A percentile compares a stretch with the other conserved stretches of the same genome.
Conservation (phyloP, 768 basidiomycete species). For the Auricularia cornea region DNA sequence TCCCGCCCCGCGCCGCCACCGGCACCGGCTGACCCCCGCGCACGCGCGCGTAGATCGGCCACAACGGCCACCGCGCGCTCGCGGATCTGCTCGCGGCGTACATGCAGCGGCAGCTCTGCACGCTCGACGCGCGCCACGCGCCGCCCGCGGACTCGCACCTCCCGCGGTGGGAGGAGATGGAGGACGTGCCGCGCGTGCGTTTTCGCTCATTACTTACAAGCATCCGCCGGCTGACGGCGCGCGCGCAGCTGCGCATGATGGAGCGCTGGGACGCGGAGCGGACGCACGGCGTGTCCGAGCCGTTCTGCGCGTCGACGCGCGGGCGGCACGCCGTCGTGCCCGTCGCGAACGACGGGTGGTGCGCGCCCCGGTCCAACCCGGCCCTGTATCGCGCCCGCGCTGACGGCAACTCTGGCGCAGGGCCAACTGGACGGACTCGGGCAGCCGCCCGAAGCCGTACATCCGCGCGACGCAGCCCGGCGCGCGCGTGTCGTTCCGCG, state of each 20-base stretch:
- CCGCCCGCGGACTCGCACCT: background rate
- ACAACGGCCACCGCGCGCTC: slow-evolving; percentile 7
- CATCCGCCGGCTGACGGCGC: background rate
- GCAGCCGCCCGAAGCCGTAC: background rate
- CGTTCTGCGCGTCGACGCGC: slow-evolving; percentile 4
- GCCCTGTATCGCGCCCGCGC: no score
- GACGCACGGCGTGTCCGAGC: background rate
- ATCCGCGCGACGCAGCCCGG: slow-evolving; percentile 4
- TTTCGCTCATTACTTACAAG: background rate
- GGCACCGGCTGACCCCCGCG: no score
- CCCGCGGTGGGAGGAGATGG: background rate
- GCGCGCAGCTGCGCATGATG: background rate
- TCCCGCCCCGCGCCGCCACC: background rate
- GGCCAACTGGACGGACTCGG: background rate
- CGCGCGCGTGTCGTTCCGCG: background rate
- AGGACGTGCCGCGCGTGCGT: background rate
- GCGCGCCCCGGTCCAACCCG: background rate
- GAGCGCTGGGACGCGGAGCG: background rate
- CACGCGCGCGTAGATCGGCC: background rate
- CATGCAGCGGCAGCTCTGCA: slow-evolving; percentile 8
- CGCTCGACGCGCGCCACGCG: background rate
- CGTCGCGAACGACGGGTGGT: slow-evolving; percentile 8
- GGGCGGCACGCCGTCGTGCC: slow-evolving; percentile 6
- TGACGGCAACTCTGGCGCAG: background rate
- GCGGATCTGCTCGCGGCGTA: slow-evolving; percentile 7